Evolutionary conservation across 352 stramenopile species (phyloP).

Genomic region (Pythium aristosporum): DNA sequence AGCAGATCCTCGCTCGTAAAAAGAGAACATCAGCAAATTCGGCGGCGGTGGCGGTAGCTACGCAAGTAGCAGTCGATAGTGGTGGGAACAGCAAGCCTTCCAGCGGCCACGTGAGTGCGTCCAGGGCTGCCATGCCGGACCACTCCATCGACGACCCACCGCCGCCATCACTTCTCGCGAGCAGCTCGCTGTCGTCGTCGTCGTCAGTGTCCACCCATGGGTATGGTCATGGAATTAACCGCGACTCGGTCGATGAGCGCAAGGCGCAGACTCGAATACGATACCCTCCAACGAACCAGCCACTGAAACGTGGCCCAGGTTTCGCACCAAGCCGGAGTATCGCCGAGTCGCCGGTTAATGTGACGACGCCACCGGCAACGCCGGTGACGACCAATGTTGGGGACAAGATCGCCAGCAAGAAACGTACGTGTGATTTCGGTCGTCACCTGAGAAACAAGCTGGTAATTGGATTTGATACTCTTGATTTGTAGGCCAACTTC

Average conservation of each 20-base stretch:
- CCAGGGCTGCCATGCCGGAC: conserved; percentile 22
- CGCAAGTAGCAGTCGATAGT: conserved; percentile 29
- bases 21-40: neutral
- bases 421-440: conserved; percentile 16
- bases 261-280: conserved; percentile 44
- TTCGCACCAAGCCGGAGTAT: conserved; percentile 27
- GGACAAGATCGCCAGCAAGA: conserved; percentile 12
- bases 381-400: neutral
- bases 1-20: conserved; percentile 19
- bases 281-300: conserved; percentile 28
- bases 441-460: neutral
- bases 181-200: neutral
- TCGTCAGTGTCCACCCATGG: conserved; percentile 1
- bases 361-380: neutral
- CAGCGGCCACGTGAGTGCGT: conserved; percentile 33
- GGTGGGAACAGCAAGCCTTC: conserved; percentile 32
- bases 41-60: conserved; percentile 14
- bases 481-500: conserved; percentile 17
- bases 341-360: conserved; percentile 15
- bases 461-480: neutral
- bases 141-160: conserved; percentile 27
- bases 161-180: conserved; percentile 11
- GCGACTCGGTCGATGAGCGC: conserved; percentile 30
- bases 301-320: conserved; percentile 25
- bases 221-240: conserved; percentile 10